A percentile compares a stretch with the other conserved stretches of the same genome.
Evolutionary conservation across 768 basidiomycete species (phyloP).

Genomic region (Hydnomerulius pinastri): DNA sequence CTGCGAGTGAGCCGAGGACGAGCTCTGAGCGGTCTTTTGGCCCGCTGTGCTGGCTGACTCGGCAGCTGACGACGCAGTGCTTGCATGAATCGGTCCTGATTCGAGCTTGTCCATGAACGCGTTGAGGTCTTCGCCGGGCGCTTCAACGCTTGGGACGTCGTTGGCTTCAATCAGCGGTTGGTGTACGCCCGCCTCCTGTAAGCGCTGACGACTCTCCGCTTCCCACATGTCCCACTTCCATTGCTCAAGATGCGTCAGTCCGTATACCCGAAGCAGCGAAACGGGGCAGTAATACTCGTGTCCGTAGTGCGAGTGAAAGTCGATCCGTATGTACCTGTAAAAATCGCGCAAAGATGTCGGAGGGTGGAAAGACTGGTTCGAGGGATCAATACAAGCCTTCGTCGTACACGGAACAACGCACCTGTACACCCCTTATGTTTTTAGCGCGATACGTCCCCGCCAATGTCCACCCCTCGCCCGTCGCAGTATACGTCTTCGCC

Average conservation of each 20-base stretch:
- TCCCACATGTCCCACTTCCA: constrained; percentile 93
- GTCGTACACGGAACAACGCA: constrained; percentile 26
- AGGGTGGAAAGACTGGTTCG: constrained; percentile 69
- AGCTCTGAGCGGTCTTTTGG: neutral
- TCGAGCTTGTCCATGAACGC: constrained; percentile 4
- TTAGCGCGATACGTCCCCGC: constrained; percentile 84
- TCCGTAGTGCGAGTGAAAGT: constrained; percentile 92
- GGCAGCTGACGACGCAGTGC: neutral
- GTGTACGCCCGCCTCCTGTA: constrained; percentile 31
- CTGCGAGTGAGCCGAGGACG: neutral
- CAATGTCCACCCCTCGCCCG: constrained; percentile 62
- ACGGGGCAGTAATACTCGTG: constrained; percentile 97
- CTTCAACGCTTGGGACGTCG: neutral
- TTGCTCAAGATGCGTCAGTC: constrained; percentile 93
- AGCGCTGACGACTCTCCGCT: constrained; percentile 58
- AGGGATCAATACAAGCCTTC: neutral
- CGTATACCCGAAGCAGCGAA: constrained; percentile 89
- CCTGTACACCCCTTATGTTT: constrained; percentile 91
- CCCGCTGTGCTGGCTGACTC: neutral
- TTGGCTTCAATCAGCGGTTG: constrained; percentile 12
- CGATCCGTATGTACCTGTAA: constrained; percentile 91
- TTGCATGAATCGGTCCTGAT: neutral
- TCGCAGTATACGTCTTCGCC: constrained; percentile 74
- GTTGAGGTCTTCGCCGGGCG: constrained; percentile 4
- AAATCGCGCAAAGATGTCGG: constrained; percentile 76